These are phyloP conservation scores for Davidsoniella australis DNA, from an alignment of 2,329 filamentous ascomycete species.

Conservation along the genomic window DNA sequence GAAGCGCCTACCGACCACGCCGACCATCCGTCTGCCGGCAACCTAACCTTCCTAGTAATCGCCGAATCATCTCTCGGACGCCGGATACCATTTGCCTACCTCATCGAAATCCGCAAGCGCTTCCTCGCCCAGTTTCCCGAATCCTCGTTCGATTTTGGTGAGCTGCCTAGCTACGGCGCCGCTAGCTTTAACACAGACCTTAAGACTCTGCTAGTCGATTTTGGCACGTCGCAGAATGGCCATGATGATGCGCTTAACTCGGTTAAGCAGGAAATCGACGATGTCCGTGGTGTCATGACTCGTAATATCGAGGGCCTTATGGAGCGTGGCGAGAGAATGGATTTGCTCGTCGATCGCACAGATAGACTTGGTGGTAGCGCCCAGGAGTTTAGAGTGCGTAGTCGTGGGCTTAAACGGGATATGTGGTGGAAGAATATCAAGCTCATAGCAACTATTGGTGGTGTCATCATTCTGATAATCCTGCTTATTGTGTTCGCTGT, in stretches of 20 bases:
- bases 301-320: constrained; percentile 83
- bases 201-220: constrained; percentile 63
- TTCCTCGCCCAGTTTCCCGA: constrained; percentile 60
- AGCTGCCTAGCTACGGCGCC: constrained; percentile 76
- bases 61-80: constrained; percentile 66
- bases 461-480: constrained; percentile 51
- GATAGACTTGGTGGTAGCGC: constrained; percentile 78
- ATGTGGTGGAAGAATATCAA: constrained; percentile 99
- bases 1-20: constrained; percentile 56
- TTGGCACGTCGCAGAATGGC: constrained; percentile 59
- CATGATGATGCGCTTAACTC: constrained; percentile 68
- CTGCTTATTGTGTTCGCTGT: constrained; percentile 34
- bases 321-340: constrained; percentile 82
- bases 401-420: constrained; percentile 66
- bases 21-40: constrained; percentile 46
- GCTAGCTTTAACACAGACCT: constrained; percentile 72
- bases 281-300: constrained; percentile 83
- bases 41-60: constrained; percentile 82
- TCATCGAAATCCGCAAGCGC: constrained; percentile 75
- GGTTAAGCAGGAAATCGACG: constrained; percentile 80
- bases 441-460: constrained; percentile 47
- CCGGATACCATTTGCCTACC: constrained; percentile 81
- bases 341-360: constrained; percentile 90
- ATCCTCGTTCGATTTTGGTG: constrained; percentile 50
- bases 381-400: constrained; percentile 76